phyloP scores from a whole-genome alignment of 257 asterid species.

The Rhazya stricta region DNA sequence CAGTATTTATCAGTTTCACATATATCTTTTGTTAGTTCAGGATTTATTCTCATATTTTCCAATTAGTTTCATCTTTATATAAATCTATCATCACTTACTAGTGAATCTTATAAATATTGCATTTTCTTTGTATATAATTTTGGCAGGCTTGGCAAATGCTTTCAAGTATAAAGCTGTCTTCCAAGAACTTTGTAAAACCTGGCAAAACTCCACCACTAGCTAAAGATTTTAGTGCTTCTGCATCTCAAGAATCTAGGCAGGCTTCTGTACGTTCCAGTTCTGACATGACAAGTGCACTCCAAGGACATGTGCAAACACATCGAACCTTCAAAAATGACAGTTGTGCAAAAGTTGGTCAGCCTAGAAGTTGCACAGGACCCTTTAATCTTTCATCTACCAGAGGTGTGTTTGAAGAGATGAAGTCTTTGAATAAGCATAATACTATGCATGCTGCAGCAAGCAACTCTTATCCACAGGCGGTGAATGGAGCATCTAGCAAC shows the following conservation, averaged over 20 bases:
- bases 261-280: slow-evolving; percentile 34
- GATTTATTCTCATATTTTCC: background rate
- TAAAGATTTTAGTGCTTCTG: slow-evolving; percentile 31
- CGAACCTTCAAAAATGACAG: slow-evolving; percentile 25
- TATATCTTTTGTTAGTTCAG: background rate
- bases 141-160: slow-evolving; percentile 87
- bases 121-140: slow-evolving; percentile 17
- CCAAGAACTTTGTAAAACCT: slow-evolving; percentile 60
- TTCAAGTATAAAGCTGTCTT: slow-evolving; percentile 60
- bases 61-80: background rate
- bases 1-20: background rate
- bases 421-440: slow-evolving; percentile 26
- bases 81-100: background rate
- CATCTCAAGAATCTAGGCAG: slow-evolving; percentile 39
- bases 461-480: slow-evolving; percentile 30
- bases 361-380: slow-evolving; percentile 25
- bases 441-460: slow-evolving; percentile 22
- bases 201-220: slow-evolving; percentile 63
- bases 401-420: slow-evolving; percentile 41
- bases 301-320: slow-evolving; percentile 27
- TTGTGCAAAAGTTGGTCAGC: slow-evolving; percentile 27
- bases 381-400: slow-evolving; percentile 28
- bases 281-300: slow-evolving; percentile 29
- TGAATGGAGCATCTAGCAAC: slow-evolving; percentile 27
- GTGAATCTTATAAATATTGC: slow-evolving; percentile 1